A percentile compares a stretch with the other conserved stretches of the same genome.
Conservation (phyloP, 345 rosid genomes). For the Boechera retrofracta region DNA sequence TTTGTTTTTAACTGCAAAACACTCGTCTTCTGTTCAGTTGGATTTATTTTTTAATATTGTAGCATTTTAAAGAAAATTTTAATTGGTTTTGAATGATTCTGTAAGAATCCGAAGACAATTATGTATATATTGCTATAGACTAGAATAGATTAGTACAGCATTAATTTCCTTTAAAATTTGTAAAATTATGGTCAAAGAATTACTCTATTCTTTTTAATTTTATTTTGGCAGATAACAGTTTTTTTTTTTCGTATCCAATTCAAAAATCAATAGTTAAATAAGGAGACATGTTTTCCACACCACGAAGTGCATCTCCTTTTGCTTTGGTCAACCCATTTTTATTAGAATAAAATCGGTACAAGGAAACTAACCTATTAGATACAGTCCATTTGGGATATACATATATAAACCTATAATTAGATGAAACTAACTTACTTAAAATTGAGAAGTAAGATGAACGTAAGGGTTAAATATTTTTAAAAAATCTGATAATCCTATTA, state of each 20-base stretch:
- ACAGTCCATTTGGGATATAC: background rate
- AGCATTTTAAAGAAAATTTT: background rate
- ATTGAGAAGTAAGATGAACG: background rate
- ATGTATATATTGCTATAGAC: background rate
- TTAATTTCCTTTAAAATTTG: background rate
- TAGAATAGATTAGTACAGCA: background rate
- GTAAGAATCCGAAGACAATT: background rate
- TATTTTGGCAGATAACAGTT: background rate
- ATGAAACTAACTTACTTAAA: background rate
- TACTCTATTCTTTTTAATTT: background rate
- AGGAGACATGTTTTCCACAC: constrained; percentile 22
- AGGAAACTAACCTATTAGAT: background rate
- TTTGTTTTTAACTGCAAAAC: background rate
- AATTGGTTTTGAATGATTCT: constrained; percentile 12
- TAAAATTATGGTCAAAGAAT: constrained; percentile 6
- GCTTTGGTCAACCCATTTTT: background rate
- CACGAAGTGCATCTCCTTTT: background rate
- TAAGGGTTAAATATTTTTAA: background rate
- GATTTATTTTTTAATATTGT: background rate
- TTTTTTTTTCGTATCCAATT: too few species aligned
- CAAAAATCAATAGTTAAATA: background rate
- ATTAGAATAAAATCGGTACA: background rate
- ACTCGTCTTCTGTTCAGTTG: background rate
- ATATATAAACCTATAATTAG: background rate
- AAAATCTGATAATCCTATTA: background rate